These are phyloP conservation scores for Triangularia setosa DNA, from an alignment of 2,329 filamentous ascomycete genomes.

Conservation along the genomic window DNA sequence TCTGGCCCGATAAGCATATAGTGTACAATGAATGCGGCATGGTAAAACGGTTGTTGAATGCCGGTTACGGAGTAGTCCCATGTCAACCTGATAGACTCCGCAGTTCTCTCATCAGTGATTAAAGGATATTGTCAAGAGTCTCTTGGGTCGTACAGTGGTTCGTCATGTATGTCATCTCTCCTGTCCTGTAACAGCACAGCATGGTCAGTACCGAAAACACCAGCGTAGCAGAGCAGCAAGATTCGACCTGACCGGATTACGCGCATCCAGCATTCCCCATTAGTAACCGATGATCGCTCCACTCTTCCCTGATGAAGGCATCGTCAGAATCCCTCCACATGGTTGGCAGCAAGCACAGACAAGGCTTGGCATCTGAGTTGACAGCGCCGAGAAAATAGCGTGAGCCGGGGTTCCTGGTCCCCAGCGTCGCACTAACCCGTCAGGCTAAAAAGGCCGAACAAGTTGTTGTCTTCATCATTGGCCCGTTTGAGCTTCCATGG, in stretches of 20 bases:
- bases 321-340: neutral
- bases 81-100: neutral
- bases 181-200: neutral
- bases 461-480: neutral
- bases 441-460: conserved; percentile 2
- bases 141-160: neutral
- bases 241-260: neutral
- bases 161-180: neutral
- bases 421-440: neutral
- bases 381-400: conserved; percentile 9
- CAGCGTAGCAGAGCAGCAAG: neutral
- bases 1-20: neutral
- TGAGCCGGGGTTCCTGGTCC: neutral
- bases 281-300: neutral
- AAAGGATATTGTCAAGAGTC: neutral
- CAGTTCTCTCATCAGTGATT: neutral
- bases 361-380: conserved; percentile 5
- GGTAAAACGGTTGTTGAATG: neutral
- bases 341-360: neutral
- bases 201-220: neutral
- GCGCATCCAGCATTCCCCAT: neutral
- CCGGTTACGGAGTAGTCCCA: neutral
- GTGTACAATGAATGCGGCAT: neutral
- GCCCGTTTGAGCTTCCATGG: neutral
- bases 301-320: neutral